Evolutionary conservation across 1,284 basidiomycete genomes (phyloP).

Genomic region (Meripilus lineatus): DNA sequence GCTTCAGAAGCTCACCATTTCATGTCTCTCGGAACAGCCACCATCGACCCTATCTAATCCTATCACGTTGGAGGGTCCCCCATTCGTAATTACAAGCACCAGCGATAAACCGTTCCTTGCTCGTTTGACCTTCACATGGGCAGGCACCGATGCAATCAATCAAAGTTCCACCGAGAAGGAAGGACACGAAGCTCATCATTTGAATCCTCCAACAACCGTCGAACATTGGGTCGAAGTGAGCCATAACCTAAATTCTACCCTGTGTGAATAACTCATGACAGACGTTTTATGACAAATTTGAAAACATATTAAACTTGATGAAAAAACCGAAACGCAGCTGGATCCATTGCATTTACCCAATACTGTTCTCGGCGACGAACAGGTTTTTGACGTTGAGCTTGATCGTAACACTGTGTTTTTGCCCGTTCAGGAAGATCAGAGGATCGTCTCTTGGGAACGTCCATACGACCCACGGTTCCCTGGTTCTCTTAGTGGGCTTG

Average conservation of each 20-base stretch:
- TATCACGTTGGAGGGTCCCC: constrained; percentile 39
- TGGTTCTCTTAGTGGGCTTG: background rate
- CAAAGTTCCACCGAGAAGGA: too few relatives aligned
- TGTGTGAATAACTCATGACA: background rate
- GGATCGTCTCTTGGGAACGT: constrained; percentile 19
- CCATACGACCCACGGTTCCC: background rate
- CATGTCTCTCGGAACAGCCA: constrained; percentile 36
- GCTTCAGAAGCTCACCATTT: constrained; percentile 45
- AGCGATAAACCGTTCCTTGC: constrained; percentile 62
- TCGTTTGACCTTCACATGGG: constrained; percentile 50
- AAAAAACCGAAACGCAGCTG: too few relatives aligned
- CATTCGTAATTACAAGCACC: constrained; percentile 54
- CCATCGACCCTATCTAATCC: constrained; percentile 31
- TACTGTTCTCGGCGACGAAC: constrained; percentile 59
- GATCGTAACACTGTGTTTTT: constrained; percentile 55
- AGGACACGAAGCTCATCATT: too few relatives aligned
- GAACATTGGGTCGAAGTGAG: constrained; percentile 77
- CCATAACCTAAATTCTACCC: constrained; percentile 7
- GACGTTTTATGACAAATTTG: too few relatives aligned
- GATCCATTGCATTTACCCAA: constrained; percentile 47
- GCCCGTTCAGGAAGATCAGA: constrained; percentile 27
- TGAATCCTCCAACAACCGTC: constrained; percentile 39
- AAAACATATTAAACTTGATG: too few relatives aligned
- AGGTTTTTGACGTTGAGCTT: constrained; percentile 67
- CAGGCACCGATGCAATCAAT: too few relatives aligned